Evolutionary conservation across 106 monocot genomes (phyloP), one percentile per base, ranked within the genome.

Genomic region (Dioscorea zingiberensis): DNA sequence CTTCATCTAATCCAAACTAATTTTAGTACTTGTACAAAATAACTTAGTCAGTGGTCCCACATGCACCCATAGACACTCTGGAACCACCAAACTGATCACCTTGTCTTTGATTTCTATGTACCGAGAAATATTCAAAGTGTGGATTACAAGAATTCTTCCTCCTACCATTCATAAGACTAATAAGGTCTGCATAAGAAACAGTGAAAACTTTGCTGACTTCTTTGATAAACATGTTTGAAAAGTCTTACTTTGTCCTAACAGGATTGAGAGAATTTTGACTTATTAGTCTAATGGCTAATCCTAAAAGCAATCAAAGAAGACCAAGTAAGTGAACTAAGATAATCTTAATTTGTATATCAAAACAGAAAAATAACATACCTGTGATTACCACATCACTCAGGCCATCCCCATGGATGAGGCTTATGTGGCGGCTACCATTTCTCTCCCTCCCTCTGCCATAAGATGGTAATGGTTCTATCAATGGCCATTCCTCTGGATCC

Each of bases 391-490:
- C 76, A 73, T 95, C 76, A 45, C 22, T 75, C 30, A 91, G 79
- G 67, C 85, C 85, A 54, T 81, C 47, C 32, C 91, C 95, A 73
- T 91, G 95, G 51, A 95, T 75, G 53, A 95, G 83, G 83, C 95
- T 95, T 21, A 85, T 85, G 63, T 95, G 91, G 22, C 95, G 82
- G 2, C 76, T 71, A 46, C 95, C 95, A 25, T 67, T 61, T 58
- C 88, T 85, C 85, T 95, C 95, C 48, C 95, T 83, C n/a, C 95
- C 95, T 13, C 87, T 71, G 32, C 95, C 91, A 64, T 95, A 95
- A n/a, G 95, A 91, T 9, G 85, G 85, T 80, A 91, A 83, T 56
- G 83, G 80, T 63, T 87, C 85, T 56, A 94, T 82, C 63, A 94
- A 25, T 27, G 89, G 93, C 93, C 93, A 94, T 24, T 94, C 93